Evolutionary conservation across 257 asterid genomes (phyloP), one percentile per base, ranked within the genome.

Genomic region (Coffea eugenioides): DNA sequence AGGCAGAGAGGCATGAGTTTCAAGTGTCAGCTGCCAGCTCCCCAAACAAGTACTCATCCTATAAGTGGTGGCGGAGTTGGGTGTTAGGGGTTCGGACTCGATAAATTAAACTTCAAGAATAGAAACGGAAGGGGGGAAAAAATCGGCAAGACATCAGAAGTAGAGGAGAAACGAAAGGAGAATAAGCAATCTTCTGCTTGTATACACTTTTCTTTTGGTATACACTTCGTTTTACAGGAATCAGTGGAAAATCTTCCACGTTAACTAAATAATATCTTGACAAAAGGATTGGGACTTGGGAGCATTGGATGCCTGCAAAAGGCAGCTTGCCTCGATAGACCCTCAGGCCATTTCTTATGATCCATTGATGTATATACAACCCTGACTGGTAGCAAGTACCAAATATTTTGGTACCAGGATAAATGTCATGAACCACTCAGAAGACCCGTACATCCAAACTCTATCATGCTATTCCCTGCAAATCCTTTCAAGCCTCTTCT

Each of bases 401-500:
- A 23, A 15, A 34, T 68, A n/a, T 68, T 68, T 68, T 34, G 12
- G 48, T 36, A 36, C 49, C 13, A 68, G 25, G 23, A 39, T 36
- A 21, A 68, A 15, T 2, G 48, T 68, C 13, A 31, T 67, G 34
- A 23, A 3, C 45, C 21, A 11, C 54, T 69, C 54, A 41, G 7
- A 18, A 68, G n/a, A 39, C 74, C 25, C 12, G 7, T 62, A 85
- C 71, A 82, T 80, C 77, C 66, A 3, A 71, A 76, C 67, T 88
- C 89, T 69, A 89, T 36, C 43, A 86, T 46, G 85, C 96, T 91
- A 77, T 79, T 84, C 49, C 96, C 92, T n/a, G 87, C 5, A 79
- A 79, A 80, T 71, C 88, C 88, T 79, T 73, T 80, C 85, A 91
- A 56, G 12, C 91, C 93, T 80, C 79, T 88, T 10, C 61, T 83